These are phyloP conservation scores for Saccharomyces paradoxus DNA, from an alignment of 805 yeast genomes.

Conservation along the genomic window DNA sequence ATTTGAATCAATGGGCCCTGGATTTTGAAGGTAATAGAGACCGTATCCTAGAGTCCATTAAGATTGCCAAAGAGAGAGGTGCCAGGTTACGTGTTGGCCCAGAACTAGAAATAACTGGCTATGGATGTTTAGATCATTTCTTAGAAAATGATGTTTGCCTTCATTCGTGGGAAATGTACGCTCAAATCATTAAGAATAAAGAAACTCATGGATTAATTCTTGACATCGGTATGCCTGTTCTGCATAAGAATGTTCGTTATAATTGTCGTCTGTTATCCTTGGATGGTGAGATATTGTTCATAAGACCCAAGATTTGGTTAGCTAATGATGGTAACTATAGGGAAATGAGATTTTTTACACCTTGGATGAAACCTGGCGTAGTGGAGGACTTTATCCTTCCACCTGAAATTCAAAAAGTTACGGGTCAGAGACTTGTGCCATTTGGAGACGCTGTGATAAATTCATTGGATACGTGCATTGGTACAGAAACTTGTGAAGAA, in stretches of 20 bases:
- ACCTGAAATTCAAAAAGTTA: slow-evolving; percentile 49
- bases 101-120: slow-evolving; percentile 89
- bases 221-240: slow-evolving; percentile 91
- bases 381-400: slow-evolving; percentile 74
- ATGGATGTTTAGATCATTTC: slow-evolving; percentile 91
- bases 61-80: slow-evolving; percentile 62
- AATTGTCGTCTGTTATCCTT: slow-evolving; percentile 83
- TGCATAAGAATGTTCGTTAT: slow-evolving; percentile 80
- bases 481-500: slow-evolving; percentile 98
- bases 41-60: slow-evolving; percentile 75
- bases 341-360: slow-evolving; percentile 94
- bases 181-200: slow-evolving; percentile 58
- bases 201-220: slow-evolving; percentile 69
- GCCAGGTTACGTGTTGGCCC: slow-evolving; percentile 93
- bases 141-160: slow-evolving; percentile 79
- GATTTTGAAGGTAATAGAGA: slow-evolving; percentile 97
- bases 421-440: slow-evolving; percentile 60
- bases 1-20: slow-evolving; percentile 96
- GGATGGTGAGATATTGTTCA: slow-evolving; percentile 70
- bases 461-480: slow-evolving; percentile 79
- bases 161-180: slow-evolving; percentile 93
- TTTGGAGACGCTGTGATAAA: slow-evolving; percentile 89
- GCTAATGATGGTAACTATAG: slow-evolving; percentile 98
- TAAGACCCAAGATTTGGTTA: slow-evolving; percentile 85
- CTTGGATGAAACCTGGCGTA: slow-evolving; percentile 77